These are phyloP conservation scores for Trichomonas tenax DNA, from an alignment of 208 protist species.

Conservation along the genomic window DNA sequence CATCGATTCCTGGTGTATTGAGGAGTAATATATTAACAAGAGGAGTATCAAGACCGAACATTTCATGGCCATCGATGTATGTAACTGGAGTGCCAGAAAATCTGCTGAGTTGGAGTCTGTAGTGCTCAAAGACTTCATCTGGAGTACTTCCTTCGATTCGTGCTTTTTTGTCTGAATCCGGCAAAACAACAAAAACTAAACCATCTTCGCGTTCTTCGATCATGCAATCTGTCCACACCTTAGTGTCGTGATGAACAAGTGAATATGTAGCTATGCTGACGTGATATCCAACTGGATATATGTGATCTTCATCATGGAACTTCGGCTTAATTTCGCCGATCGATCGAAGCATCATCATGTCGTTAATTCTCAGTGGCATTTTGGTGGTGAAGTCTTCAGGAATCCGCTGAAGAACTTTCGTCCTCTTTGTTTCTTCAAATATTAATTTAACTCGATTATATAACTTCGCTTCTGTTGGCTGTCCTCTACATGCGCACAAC, in stretches of 20 bases:
- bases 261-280: too few species aligned
- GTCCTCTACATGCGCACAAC: background rate
- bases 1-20: background rate
- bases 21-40: background rate
- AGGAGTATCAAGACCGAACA: background rate
- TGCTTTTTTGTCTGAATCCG: background rate
- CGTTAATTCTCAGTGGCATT: background rate
- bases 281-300: slow-evolving; percentile 1
- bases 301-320: background rate
- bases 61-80: background rate
- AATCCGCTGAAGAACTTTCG: background rate
- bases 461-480: background rate
- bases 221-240: background rate
- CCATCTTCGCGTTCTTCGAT: background rate
- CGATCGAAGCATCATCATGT: background rate
- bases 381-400: background rate
- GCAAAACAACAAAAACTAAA: background rate
- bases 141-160: background rate
- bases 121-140: background rate
- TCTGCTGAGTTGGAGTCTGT: background rate
- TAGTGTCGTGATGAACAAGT: background rate
- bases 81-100: background rate
- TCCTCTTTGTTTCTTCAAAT: background rate
- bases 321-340: background rate
- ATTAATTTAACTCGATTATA: background rate